Conservation (phyloP, 129 eudicot species). For the Pseudognaphalium luteoalbum region DNA sequence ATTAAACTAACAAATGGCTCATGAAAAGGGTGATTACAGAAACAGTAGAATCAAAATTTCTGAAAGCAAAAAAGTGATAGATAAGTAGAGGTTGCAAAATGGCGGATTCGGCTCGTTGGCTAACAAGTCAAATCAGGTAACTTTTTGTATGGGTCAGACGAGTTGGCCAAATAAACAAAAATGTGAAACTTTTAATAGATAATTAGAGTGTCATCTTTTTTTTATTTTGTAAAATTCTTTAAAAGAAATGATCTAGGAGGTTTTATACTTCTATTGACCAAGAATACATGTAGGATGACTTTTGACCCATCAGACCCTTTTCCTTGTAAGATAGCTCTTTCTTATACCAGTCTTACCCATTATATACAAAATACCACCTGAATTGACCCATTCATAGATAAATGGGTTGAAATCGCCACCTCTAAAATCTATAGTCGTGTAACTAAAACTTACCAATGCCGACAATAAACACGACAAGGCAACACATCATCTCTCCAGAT, state of each 20-base stretch:
- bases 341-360: not conserved
- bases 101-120: too few relatives aligned
- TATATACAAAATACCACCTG: not conserved
- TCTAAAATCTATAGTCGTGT: not conserved
- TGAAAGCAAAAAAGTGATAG: not conserved
- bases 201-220: too few relatives aligned
- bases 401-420: too few relatives aligned
- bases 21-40: not conserved
- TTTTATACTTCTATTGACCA: too few relatives aligned
- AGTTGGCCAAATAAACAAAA: too few relatives aligned
- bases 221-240: too few relatives aligned
- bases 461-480: constrained; percentile 85
- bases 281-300: too few relatives aligned
- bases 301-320: not conserved
- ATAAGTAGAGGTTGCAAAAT: too few relatives aligned
- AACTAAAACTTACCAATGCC: constrained; percentile 73
- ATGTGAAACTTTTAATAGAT: too few relatives aligned
- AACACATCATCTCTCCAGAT: constrained; percentile 90
- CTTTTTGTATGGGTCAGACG: too few relatives aligned
- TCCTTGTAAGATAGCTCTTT: not conserved
- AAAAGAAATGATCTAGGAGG: too few relatives aligned
- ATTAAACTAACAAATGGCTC: not conserved
- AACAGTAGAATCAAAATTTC: not conserved
- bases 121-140: too few relatives aligned
- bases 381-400: not conserved